These are phyloP conservation scores for Spirogloea muscicola DNA, from an alignment of 139 green algal genomes.

Conservation along the genomic window DNA sequence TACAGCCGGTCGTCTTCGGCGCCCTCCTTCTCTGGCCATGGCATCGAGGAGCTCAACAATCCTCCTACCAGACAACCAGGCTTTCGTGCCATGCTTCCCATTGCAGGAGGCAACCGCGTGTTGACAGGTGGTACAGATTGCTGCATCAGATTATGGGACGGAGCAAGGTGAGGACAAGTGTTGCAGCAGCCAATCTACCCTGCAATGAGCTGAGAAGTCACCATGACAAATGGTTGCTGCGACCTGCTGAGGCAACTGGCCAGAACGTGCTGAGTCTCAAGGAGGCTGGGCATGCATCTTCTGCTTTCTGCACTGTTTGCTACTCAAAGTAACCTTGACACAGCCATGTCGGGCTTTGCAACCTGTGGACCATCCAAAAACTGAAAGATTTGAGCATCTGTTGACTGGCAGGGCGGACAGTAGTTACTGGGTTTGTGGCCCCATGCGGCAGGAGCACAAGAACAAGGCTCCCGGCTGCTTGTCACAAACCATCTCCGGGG, in stretches of 20 bases:
- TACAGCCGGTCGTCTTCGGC: background rate
- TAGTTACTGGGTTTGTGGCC: conserved; percentile 36
- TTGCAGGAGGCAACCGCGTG: conserved; percentile 12
- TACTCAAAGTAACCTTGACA: no score
- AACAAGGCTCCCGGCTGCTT: background rate
- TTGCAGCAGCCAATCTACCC: no score
- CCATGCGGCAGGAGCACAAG: conserved; percentile 1
- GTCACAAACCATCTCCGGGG: background rate
- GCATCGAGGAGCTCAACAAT: conserved; percentile 41
- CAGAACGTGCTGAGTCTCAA: no score
- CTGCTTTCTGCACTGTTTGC: no score
- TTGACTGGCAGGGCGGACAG: conserved; percentile 22
- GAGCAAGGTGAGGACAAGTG: conserved; percentile 7
- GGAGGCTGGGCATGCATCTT: no score
- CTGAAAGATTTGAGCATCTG: no score
- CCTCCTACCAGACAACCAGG: conserved; percentile 8
- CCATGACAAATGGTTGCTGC: no score
- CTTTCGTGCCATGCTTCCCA: conserved; percentile 18
- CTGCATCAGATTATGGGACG: conserved; percentile 38
- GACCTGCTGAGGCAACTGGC: no score
- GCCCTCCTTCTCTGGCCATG: background rate
- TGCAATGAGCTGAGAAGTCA: no score
- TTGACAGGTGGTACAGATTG: conserved; percentile 44
- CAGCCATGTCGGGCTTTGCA: no score
- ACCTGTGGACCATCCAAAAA: no score